These are phyloP conservation scores for Metschnikowia reukaufii DNA, from an alignment of 805 yeast genomes.

Conservation along the genomic window DNA sequence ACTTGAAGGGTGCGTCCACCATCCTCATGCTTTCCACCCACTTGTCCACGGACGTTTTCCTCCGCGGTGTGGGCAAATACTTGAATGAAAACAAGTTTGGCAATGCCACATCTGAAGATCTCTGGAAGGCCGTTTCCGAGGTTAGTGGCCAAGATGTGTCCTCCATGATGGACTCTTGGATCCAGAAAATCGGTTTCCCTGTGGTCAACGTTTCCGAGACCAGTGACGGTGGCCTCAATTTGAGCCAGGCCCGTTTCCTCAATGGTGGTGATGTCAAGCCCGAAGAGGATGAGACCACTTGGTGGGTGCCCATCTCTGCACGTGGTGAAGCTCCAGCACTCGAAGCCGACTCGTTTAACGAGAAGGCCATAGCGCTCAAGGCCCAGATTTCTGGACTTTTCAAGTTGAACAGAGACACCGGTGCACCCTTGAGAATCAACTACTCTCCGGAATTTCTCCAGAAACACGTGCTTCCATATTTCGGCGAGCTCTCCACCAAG, in stretches of 20 bases:
- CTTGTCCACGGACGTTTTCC: conserved; percentile 66
- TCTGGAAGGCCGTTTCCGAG: conserved; percentile 67
- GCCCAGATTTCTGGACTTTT: conserved; percentile 26
- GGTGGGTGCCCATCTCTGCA: conserved; percentile 59
- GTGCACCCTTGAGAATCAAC: conserved; percentile 55
- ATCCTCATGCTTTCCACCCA: conserved; percentile 73
- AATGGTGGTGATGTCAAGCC: conserved; percentile 58
- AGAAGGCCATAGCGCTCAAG: conserved; percentile 12
- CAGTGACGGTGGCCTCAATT: conserved; percentile 33
- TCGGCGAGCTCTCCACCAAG: conserved; percentile 40
- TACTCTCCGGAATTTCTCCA: conserved; percentile 46
- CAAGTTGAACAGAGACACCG: conserved; percentile 51
- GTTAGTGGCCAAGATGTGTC: conserved; percentile 63
- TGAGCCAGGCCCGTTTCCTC: conserved; percentile 62
- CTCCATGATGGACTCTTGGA: conserved; percentile 68
- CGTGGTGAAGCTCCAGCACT: neutral
- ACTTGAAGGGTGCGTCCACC: conserved; percentile 76
- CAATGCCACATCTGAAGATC: conserved; percentile 72
- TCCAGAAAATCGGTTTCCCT: conserved; percentile 72
- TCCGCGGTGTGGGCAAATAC: conserved; percentile 71
- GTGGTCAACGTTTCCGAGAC: conserved; percentile 48
- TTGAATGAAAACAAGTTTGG: conserved; percentile 61
- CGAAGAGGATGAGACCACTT: conserved; percentile 54
- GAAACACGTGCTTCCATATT: conserved; percentile 38
- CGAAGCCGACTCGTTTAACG: conserved; percentile 25